Evolutionary conservation across 208 protist genomes (phyloP).

Genomic region (Acanthamoeba culbertsoni): DNA sequence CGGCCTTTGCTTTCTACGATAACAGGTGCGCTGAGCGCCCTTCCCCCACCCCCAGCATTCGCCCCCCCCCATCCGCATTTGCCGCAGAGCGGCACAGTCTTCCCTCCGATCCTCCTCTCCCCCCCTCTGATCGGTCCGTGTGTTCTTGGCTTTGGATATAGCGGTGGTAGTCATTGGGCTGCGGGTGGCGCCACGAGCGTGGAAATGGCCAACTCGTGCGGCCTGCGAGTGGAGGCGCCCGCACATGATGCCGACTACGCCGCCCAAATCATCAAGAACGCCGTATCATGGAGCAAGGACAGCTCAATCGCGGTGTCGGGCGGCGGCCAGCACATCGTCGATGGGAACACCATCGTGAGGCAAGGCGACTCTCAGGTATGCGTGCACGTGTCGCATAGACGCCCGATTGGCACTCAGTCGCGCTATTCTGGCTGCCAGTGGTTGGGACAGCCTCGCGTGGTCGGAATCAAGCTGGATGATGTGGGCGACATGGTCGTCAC

Average conservation of each 20-base stretch:
- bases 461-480: too few relatives aligned
- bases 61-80: too few relatives aligned
- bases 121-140: too few relatives aligned
- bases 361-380: neutral
- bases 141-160: neutral
- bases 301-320: neutral
- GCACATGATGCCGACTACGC: neutral
- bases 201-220: neutral
- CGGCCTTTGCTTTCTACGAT: neutral
- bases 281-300: neutral
- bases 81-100: too few relatives aligned
- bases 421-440: too few relatives aligned
- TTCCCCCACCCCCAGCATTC: too few relatives aligned
- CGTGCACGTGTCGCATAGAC: too few relatives aligned
- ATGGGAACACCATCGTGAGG: neutral
- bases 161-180: too few relatives aligned
- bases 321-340: neutral
- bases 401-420: too few relatives aligned
- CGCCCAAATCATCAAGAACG: neutral
- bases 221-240: neutral
- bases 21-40: neutral
- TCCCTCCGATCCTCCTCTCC: too few relatives aligned
- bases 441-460: too few relatives aligned
- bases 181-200: neutral
- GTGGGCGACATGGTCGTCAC: too few relatives aligned